Base-by-base conservation (phyloP, 192 early-diverging fungal species). In the Rhizoclosmatium sp. region DNA sequence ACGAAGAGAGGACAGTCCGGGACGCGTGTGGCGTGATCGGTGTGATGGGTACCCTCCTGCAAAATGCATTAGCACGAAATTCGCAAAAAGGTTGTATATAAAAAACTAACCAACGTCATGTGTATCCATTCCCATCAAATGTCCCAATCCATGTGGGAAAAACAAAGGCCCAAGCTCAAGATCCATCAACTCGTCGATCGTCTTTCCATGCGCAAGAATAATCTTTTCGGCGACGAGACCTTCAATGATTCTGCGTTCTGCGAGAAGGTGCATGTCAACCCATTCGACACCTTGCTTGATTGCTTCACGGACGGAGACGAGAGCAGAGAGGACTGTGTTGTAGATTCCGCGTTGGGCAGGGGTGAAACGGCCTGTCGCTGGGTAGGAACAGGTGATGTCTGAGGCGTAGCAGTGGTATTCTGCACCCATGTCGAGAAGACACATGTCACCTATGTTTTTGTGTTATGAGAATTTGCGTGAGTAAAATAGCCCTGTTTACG, bases 121-220 rank as follows among this genome's bases (percentile, higher is more conserved):
- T 0, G 60, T 64, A 46, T 75, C 73, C 45, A 62, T 60, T 47
- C 96, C 96, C 70, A 98, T 82, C 40, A 92, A 81, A 61, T 98
- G 96, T 10, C 96, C 96, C n/a, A 95, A 86, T 49, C 96, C 96
- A 64, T 98, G 96, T 7, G 96, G 96, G 88, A 93, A 95, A 80
- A 97, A 96, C 79, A 92, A 85, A 3, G 92, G 93, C 31, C 91
- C 87, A 42, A 96, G 87, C 75, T 92, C 84, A 76, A 92, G 86
- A 21, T 85, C 86, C 44, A 92, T 46, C 14, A 96, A 85, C 3
- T 89, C 86, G 1, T 89, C 84, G 42, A 75, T 3, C 12, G 88
- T 23, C 31, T 79, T 79, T 75, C 95, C 95, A 45, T 86, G 80
- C 47, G 64, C n/a, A 5, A 51, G 46, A 2, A 97, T 85, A 48